A percentile compares a stretch with the other conserved stretches of the same genome.
Evolutionary conservation across 805 yeast genomes (phyloP).

Genomic region (Jamesozyma lodderae): DNA sequence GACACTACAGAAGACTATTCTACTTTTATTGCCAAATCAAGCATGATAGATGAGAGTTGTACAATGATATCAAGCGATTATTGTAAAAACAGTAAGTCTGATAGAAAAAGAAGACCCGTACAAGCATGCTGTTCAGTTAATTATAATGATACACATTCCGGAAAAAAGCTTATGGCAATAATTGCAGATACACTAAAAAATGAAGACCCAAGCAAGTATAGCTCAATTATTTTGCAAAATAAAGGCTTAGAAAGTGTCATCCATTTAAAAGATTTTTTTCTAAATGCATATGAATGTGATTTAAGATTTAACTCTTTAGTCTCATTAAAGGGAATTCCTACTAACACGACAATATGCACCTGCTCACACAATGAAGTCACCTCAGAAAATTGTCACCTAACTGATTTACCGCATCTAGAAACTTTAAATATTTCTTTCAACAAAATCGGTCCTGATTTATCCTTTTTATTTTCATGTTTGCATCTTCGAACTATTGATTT

Average conservation of each 20-base stretch:
- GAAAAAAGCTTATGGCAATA: too few relatives aligned
- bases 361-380: constrained; percentile 5
- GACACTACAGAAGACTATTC: too few relatives aligned
- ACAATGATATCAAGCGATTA: too few relatives aligned
- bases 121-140: too few relatives aligned
- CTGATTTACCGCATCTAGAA: constrained; percentile 5
- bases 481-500: constrained; percentile 18
- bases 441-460: constrained; percentile 10
- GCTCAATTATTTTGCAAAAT: constrained; percentile 2
- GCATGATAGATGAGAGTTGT: too few relatives aligned
- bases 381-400: constrained; percentile 1
- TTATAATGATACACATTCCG: too few relatives aligned
- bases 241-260: constrained; percentile 11
- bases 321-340: constrained; percentile 19
- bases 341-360: constrained; percentile 6
- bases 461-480: constrained; percentile 8
- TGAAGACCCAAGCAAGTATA: too few relatives aligned
- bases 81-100: too few relatives aligned
- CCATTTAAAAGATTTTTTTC: constrained; percentile 18
- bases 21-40: too few relatives aligned
- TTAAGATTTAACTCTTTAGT: constrained; percentile 17
- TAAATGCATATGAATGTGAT: constrained; percentile 13
- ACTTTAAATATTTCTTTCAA: constrained; percentile 13
- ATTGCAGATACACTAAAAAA: too few relatives aligned
- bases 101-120: too few relatives aligned